These are phyloP conservation scores for Paecilomyces fulvus DNA, from an alignment of 2,329 filamentous ascomycete species.

Conservation along the genomic window DNA sequence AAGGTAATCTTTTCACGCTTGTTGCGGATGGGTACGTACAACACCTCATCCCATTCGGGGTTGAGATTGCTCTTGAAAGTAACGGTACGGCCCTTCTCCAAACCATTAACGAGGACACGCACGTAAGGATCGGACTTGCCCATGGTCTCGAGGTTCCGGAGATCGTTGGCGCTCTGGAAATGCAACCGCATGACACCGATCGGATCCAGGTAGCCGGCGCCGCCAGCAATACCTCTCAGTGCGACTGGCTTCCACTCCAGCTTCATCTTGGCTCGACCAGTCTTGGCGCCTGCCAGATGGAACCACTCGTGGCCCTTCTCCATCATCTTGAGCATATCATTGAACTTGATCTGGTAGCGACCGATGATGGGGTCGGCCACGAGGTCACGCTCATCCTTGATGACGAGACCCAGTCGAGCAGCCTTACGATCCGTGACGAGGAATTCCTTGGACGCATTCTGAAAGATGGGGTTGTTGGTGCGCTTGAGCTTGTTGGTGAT, in stretches of 20 bases:
- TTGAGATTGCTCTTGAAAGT: constrained; percentile 95
- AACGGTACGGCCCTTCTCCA: constrained; percentile 85
- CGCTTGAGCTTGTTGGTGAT: constrained; percentile 87
- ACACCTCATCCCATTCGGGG: constrained; percentile 89
- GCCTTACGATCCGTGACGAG: constrained; percentile 88
- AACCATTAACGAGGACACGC: constrained; percentile 77
- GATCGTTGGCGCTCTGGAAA: constrained; percentile 70
- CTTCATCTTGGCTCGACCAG: constrained; percentile 80
- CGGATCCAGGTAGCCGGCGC: constrained; percentile 83
- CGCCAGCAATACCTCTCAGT: constrained; percentile 65
- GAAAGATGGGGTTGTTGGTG: constrained; percentile 95
- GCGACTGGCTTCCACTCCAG: constrained; percentile 94
- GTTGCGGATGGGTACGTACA: constrained; percentile 87
- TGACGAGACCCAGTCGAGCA: constrained; percentile 79
- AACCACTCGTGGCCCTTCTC: constrained; percentile 96
- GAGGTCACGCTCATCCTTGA: constrained; percentile 93
- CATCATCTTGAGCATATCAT: constrained; percentile 86
- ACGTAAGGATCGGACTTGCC: constrained; percentile 97
- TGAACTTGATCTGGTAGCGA: constrained; percentile 89
- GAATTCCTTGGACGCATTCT: constrained; percentile 85
- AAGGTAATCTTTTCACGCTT: constrained; percentile 72
- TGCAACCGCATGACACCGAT: constrained; percentile 94
- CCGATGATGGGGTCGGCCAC: constrained; percentile 75
- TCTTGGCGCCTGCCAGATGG: constrained; percentile 70
- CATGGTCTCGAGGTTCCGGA: constrained; percentile 88